These are phyloP conservation scores for Inga oerstediana DNA, from an alignment of 306 rosid species.

Conservation along the genomic window DNA sequence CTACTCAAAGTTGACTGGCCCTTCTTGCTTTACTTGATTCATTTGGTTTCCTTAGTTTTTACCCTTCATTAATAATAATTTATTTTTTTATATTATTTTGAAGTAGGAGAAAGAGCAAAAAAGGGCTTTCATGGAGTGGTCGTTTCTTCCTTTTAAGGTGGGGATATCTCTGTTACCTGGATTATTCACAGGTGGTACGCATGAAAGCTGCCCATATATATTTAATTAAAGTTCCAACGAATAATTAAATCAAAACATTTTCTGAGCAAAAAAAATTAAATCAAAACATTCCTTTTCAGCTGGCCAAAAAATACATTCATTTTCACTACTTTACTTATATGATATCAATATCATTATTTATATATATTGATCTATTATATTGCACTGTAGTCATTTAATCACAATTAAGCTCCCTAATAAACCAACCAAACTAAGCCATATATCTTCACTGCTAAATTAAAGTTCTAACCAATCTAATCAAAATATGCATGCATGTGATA, in stretches of 20 bases:
- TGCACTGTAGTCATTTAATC: too few relatives aligned
- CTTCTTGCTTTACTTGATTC: slow-evolving; percentile 34
- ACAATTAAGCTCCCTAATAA: neutral
- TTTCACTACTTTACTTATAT: neutral
- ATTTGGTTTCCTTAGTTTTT: slow-evolving; percentile 26
- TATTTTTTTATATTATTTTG: neutral
- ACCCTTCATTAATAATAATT: neutral
- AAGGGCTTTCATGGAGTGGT: neutral
- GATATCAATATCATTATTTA: too few relatives aligned
- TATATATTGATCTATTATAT: too few relatives aligned
- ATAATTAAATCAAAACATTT: neutral
- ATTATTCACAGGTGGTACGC: neutral
- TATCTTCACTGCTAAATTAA: too few relatives aligned
- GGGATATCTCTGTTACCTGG: neutral
- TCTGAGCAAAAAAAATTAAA: too few relatives aligned
- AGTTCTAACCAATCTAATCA: neutral
- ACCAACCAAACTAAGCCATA: too few relatives aligned
- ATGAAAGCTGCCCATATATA: neutral
- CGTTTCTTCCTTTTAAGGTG: neutral
- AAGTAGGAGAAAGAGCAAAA: neutral
- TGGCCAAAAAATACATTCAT: neutral
- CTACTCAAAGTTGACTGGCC: neutral
- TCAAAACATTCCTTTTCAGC: neutral
- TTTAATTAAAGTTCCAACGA: neutral
- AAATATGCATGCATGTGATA: neutral